Percentiles rank a stretch among this genome's conserved stretches.
These are phyloP conservation scores for Aegle marmelos DNA, from an alignment of 345 rosid genomes.

Conservation along the genomic window DNA sequence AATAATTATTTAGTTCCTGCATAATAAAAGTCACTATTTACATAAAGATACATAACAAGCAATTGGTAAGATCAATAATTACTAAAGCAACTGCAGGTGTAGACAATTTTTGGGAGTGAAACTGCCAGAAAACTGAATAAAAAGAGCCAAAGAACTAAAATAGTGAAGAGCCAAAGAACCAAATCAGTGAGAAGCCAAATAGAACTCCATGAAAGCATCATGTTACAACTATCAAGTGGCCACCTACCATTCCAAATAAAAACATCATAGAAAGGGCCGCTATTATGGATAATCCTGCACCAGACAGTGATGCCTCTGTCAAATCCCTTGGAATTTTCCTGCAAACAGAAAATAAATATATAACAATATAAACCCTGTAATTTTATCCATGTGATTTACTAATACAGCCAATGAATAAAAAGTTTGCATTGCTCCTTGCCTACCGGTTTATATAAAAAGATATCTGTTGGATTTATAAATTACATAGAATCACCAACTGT, in stretches of 20 bases:
- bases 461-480: background rate
- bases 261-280: conserved; percentile 87
- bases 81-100: background rate
- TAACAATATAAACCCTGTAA: background rate
- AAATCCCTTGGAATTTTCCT: conserved; percentile 99
- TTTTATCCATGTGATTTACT: background rate
- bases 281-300: conserved; percentile 89
- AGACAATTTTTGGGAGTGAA: background rate
- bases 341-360: conserved; percentile 23
- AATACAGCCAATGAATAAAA: background rate
- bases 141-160: background rate
- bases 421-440: background rate
- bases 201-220: background rate
- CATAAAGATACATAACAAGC: background rate
- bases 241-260: conserved; percentile 95
- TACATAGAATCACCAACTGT: background rate
- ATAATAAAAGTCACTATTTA: conserved; percentile 18
- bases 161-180: background rate
- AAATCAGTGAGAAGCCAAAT: background rate
- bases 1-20: conserved; percentile 85
- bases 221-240: background rate
- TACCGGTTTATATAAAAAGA: background rate
- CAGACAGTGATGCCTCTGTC: conserved; percentile 95
- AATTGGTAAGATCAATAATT: background rate
- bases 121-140: background rate